Evolutionary conservation across 2,329 filamentous ascomycete species (phyloP).

Genomic region (Aspergillus sp.): DNA sequence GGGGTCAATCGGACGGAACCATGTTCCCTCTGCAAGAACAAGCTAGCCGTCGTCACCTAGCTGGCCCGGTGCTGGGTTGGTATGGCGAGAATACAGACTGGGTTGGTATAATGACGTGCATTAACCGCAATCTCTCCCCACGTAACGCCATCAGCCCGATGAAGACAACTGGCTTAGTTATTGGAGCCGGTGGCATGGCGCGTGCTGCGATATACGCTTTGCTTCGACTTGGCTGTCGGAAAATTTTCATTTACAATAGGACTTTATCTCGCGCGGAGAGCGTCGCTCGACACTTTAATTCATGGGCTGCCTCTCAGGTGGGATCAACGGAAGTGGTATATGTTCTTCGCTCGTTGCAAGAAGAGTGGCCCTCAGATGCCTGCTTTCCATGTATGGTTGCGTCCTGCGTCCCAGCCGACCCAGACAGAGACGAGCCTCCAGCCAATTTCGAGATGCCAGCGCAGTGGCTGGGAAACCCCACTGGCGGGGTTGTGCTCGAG

Average conservation of each 20-base stretch:
- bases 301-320: slow-evolving; percentile 42
- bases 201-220: slow-evolving; percentile 75
- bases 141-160: slow-evolving; percentile 54
- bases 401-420: slow-evolving; percentile 72
- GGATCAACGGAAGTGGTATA: slow-evolving; percentile 37
- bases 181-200: slow-evolving; percentile 71
- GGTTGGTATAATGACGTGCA: slow-evolving; percentile 44
- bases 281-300: slow-evolving; percentile 69
- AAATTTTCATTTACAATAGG: slow-evolving; percentile 73
- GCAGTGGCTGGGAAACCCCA: slow-evolving; percentile 69
- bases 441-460: slow-evolving; percentile 69
- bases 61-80: slow-evolving; percentile 42
- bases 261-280: slow-evolving; percentile 66
- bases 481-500: slow-evolving; percentile 74
- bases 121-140: slow-evolving; percentile 43
- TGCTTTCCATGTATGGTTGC: slow-evolving; percentile 71
- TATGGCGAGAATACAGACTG: slow-evolving; percentile 48
- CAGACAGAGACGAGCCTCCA: slow-evolving; percentile 61
- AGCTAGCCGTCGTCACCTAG: slow-evolving; percentile 43
- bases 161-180: slow-evolving; percentile 53
- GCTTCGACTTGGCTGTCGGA: slow-evolving; percentile 72
- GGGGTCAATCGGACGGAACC: slow-evolving; percentile 34
- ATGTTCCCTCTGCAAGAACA: slow-evolving; percentile 40
- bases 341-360: slow-evolving; percentile 59
- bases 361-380: slow-evolving; percentile 64